Evolutionary conservation across 2,329 filamentous ascomycete species (phyloP), one percentile per base, ranked within the genome.

Genomic region (Microthyrium microscopicum): DNA sequence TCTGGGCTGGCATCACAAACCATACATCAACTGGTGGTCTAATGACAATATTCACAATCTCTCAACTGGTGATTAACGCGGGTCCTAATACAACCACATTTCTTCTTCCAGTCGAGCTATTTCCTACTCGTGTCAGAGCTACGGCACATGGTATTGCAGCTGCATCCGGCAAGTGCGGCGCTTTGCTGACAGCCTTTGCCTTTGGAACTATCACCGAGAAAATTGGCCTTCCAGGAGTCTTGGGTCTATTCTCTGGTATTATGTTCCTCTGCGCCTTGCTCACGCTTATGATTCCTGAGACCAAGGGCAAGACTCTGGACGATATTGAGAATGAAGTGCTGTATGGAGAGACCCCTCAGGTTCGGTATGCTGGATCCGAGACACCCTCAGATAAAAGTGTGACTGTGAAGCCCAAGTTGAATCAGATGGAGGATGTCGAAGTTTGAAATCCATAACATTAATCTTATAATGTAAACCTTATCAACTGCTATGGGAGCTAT

Each of bases 101-200:
- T 37, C 58, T 62, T 43, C 61, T 68, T 25, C 61, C 65, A 13
- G 64, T 63, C 11, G 66, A 69, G 40, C 56, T 67, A 33, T 70
- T 68, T 39, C 66, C 66, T 4, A 69, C 65, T 0, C 54, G 61
- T 13, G 68, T 67, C 42, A 57, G 65, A 13, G 62, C 56, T 32
- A 64, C 61, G 1, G 63, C 58, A 37, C 62, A 69, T 42, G 66
- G 65, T 16, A 58, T 69, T 39, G 57, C 59, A 17, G 66, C 66
- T 12, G 65, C 56, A 1, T 46, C 55, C 2, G 66, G 66, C 3
- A 69, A 69, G 42, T 45, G 69, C 1, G 65, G 65, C 13, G 62
- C 64, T 36, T 44, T 58, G 21, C 51, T 58, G 24, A 45, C 60
- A 9, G 22, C 22, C 9, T 9, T 25, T 9, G 9, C 9, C 22